Percentiles rank a stretch among this genome's conserved stretches.
These are phyloP conservation scores for Botrytis medusae DNA, from an alignment of 2,329 filamentous ascomycete genomes.

Conservation along the genomic window DNA sequence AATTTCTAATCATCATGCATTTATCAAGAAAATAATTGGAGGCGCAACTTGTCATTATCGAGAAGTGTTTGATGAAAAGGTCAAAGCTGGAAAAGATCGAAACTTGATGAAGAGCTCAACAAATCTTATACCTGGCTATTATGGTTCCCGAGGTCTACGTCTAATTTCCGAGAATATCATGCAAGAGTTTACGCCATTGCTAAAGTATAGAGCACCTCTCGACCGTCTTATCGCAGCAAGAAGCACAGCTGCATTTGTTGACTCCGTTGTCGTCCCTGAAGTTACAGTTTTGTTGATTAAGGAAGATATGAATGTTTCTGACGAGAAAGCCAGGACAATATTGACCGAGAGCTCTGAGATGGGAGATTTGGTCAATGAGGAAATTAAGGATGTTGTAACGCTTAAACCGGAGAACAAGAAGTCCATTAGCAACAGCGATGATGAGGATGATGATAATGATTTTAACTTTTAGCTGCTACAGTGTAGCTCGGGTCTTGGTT, in stretches of 20 bases:
- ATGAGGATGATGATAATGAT: slow-evolving; percentile 28
- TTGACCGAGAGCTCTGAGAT: slow-evolving; percentile 33
- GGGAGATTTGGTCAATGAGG: slow-evolving; percentile 38
- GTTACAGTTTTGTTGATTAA: slow-evolving; percentile 54
- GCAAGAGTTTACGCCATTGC: slow-evolving; percentile 54
- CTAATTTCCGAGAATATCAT: slow-evolving; percentile 72
- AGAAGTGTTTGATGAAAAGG: slow-evolving; percentile 52
- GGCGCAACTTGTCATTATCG: slow-evolving; percentile 59
- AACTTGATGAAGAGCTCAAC: slow-evolving; percentile 56
- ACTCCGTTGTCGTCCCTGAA: slow-evolving; percentile 77
- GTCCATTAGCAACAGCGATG: slow-evolving; percentile 45
- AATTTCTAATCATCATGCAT: slow-evolving; percentile 54
- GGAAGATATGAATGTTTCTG: slow-evolving; percentile 54
- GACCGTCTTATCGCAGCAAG: slow-evolving; percentile 67
- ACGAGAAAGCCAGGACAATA: slow-evolving; percentile 42
- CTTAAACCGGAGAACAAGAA: slow-evolving; percentile 48
- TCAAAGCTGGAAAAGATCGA: slow-evolving; percentile 58
- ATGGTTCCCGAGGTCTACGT: slow-evolving; percentile 71
- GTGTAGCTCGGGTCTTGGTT: neutral
- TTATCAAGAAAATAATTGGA: slow-evolving; percentile 60
- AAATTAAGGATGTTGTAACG: slow-evolving; percentile 56
- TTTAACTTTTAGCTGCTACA: slow-evolving; percentile 1
- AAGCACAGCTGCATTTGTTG: slow-evolving; percentile 67
- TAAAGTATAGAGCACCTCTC: slow-evolving; percentile 61
- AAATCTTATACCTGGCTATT: slow-evolving; percentile 72